These are phyloP conservation scores for Arthrobotrys conoides DNA, from an alignment of 2,329 filamentous ascomycete genomes.

Conservation along the genomic window DNA sequence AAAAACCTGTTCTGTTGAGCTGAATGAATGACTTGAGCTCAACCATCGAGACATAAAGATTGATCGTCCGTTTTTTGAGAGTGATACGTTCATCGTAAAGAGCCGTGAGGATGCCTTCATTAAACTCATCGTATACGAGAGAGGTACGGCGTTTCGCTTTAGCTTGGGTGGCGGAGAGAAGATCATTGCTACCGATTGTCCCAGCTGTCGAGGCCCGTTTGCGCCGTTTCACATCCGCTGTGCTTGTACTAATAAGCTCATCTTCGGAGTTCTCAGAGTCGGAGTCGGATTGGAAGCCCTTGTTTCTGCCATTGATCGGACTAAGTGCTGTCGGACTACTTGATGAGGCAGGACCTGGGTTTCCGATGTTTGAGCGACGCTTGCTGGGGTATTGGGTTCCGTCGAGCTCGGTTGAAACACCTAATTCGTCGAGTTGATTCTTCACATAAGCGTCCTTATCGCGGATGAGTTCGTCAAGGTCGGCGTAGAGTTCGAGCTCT, in stretches of 20 bases:
- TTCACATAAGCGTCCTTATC: constrained; percentile 80
- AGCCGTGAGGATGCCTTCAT: constrained; percentile 79
- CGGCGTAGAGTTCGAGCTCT: constrained; percentile 86
- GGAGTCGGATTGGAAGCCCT: constrained; percentile 51
- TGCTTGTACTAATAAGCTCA: constrained; percentile 46
- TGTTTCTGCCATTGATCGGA: constrained; percentile 33
- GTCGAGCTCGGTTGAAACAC: constrained; percentile 50
- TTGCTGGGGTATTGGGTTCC: constrained; percentile 39
- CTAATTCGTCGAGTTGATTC: constrained; percentile 69
- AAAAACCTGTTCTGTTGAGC: constrained; percentile 95
- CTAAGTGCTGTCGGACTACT: constrained; percentile 39
- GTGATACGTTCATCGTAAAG: constrained; percentile 82
- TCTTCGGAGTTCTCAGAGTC: constrained; percentile 58
- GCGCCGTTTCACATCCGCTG: constrained; percentile 30
- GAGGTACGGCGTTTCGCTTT: constrained; percentile 61
- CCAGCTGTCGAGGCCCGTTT: constrained; percentile 42
- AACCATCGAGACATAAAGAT: constrained; percentile 90
- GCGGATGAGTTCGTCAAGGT: constrained; percentile 81
- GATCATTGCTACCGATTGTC: constrained; percentile 53
- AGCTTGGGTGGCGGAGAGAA: constrained; percentile 20
- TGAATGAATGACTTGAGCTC: constrained; percentile 96
- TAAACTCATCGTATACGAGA: constrained; percentile 79
- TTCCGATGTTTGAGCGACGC: constrained; percentile 14
- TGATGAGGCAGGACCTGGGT: background rate
- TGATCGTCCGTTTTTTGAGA: constrained; percentile 90